These are phyloP conservation scores for Colletotrichum tropicicola DNA, from an alignment of 2,329 filamentous ascomycete species.

Conservation along the genomic window DNA sequence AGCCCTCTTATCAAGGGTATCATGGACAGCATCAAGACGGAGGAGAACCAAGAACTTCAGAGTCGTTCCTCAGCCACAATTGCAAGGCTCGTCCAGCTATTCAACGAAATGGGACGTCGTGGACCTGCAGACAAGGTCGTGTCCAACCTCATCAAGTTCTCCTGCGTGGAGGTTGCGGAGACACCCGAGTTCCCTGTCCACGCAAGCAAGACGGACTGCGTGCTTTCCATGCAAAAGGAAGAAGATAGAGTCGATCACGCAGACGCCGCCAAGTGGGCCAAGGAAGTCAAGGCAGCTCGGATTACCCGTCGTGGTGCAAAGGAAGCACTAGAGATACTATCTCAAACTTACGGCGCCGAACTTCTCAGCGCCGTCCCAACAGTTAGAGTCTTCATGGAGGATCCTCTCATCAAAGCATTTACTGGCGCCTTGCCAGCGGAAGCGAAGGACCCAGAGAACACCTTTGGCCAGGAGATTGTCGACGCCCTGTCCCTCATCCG, in stretches of 20 bases:
- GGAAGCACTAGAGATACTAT: slow-evolving; percentile 89
- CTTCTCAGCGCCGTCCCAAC: slow-evolving; percentile 88
- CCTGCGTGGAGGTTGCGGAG: slow-evolving; percentile 96
- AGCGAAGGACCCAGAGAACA: slow-evolving; percentile 76
- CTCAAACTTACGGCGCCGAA: slow-evolving; percentile 78
- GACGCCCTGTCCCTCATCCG: slow-evolving; percentile 94
- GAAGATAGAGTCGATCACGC: slow-evolving; percentile 94
- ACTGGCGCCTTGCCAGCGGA: slow-evolving; percentile 74
- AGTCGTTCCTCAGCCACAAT: slow-evolving; percentile 86
- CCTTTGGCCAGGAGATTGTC: slow-evolving; percentile 89
- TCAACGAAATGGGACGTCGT: slow-evolving; percentile 80
- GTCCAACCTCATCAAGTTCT: slow-evolving; percentile 95
- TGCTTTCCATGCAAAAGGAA: slow-evolving; percentile 95
- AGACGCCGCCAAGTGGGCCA: slow-evolving; percentile 89
- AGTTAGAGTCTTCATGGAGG: slow-evolving; percentile 81
- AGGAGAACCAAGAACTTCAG: slow-evolving; percentile 91
- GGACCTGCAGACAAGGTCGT: slow-evolving; percentile 96
- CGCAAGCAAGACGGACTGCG: slow-evolving; percentile 78
- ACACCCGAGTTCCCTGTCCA: slow-evolving; percentile 95
- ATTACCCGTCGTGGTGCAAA: slow-evolving; percentile 94
- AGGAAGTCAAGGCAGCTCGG: slow-evolving; percentile 86
- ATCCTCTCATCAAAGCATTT: slow-evolving; percentile 80
- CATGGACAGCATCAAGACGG: slow-evolving; percentile 97
- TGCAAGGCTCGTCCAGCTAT: slow-evolving; percentile 84
- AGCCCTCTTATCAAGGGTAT: slow-evolving; percentile 92